phyloP scores from a whole-genome alignment of 2,329 filamentous ascomycete species.

The Teratosphaeria viscida region DNA sequence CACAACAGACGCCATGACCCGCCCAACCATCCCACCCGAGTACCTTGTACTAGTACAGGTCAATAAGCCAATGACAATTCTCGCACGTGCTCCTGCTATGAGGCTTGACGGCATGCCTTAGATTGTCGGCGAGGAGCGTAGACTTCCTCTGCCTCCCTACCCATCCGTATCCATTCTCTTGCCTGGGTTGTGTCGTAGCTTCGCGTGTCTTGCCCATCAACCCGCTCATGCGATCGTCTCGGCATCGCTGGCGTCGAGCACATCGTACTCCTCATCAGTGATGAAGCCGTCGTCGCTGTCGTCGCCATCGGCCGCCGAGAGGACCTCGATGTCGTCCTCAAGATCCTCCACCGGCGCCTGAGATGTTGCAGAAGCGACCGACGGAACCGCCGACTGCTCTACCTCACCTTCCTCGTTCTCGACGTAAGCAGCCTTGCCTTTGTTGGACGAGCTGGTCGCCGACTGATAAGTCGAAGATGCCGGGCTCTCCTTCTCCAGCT shows the following conservation, averaged over 20 bases:
- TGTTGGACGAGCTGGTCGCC: slow-evolving; percentile 25
- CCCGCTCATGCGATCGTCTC: slow-evolving; percentile 39
- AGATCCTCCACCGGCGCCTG: slow-evolving; percentile 39
- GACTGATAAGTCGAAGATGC: slow-evolving; percentile 65
- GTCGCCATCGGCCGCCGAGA: slow-evolving; percentile 46
- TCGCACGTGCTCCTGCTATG: background rate
- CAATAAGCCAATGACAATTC: background rate
- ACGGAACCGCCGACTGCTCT: slow-evolving; percentile 25
- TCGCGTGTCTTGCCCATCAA: background rate
- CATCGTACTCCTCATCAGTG: slow-evolving; percentile 97
- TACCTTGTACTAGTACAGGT: background rate
- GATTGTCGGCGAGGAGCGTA: background rate
- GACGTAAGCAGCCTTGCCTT: slow-evolving; percentile 43
- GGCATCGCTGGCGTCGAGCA: slow-evolving; percentile 88
- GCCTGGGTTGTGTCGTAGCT: background rate
- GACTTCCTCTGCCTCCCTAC: background rate
- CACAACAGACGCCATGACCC: background rate
- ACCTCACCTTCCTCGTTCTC: slow-evolving; percentile 51
- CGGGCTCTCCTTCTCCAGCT: slow-evolving; percentile 87
- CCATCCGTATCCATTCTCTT: background rate
- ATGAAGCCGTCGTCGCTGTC: slow-evolving; percentile 66
- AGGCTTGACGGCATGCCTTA: background rate
- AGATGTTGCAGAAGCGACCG: slow-evolving; percentile 18
- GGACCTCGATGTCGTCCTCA: slow-evolving; percentile 34
- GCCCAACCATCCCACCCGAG: background rate